Conservation (phyloP, 768 basidiomycete genomes). For the Rhodocollybia butyracea region DNA sequence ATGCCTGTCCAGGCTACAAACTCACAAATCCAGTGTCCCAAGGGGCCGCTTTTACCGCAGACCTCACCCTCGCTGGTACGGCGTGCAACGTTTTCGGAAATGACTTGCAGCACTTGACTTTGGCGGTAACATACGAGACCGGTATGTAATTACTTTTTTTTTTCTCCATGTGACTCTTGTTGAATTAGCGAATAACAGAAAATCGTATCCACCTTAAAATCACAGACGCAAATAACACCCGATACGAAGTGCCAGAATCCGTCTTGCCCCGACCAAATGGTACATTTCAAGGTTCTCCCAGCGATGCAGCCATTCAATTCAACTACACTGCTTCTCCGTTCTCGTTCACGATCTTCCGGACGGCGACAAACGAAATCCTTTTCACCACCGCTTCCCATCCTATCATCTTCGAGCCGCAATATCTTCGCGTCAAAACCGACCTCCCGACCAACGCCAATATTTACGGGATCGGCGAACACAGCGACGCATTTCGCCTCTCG, state of each 20-base stretch:
- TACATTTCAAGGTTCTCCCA: conserved; percentile 21
- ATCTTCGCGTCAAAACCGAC: conserved; percentile 65
- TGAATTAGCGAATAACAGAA: conserved; percentile 24
- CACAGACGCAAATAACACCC: conserved; percentile 41
- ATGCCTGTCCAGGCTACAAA: conserved; percentile 61
- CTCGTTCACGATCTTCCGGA: conserved; percentile 54
- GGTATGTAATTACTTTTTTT: conserved; percentile 23
- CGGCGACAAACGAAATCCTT: conserved; percentile 46
- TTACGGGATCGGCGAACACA: conserved; percentile 78
- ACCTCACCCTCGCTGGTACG: conserved; percentile 47
- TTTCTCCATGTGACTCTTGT: not conserved
- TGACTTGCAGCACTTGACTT: conserved; percentile 44
- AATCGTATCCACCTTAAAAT: conserved; percentile 66
- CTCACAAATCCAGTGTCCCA: conserved; percentile 39
- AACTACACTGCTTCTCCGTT: conserved; percentile 59
- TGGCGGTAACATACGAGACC: conserved; percentile 60
- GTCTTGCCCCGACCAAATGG: conserved; percentile 54
- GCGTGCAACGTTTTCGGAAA: conserved; percentile 60
- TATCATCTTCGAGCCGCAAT: conserved; percentile 75
- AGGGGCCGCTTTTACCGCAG: conserved; percentile 43
- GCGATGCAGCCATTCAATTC: conserved; percentile 49
- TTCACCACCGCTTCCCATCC: conserved; percentile 61
- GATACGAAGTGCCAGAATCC: conserved; percentile 64
- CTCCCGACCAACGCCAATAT: conserved; percentile 63
- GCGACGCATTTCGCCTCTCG: conserved; percentile 58